phyloP scores from a whole-genome alignment of 768 basidiomycete species.

The Myochromella boudieri region DNA sequence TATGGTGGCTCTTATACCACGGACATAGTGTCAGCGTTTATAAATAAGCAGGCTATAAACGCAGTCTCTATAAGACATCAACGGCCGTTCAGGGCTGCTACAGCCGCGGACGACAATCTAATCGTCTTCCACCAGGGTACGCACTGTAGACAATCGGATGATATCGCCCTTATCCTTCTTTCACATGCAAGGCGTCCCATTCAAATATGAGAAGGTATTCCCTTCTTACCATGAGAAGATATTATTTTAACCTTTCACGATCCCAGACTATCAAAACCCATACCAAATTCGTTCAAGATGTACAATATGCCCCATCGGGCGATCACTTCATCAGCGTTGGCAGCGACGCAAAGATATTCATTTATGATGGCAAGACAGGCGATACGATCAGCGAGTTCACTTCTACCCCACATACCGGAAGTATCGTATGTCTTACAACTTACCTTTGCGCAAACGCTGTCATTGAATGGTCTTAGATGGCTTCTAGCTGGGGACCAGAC shows the following conservation, averaged over 20 bases:
- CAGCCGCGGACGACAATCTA: slow-evolving; percentile 79
- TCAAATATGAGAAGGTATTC: slow-evolving; percentile 80
- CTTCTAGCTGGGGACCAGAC: slow-evolving; percentile 78
- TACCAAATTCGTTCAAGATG: slow-evolving; percentile 89
- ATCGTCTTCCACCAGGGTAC: slow-evolving; percentile 83
- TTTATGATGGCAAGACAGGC: slow-evolving; percentile 90
- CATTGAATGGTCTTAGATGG: slow-evolving; percentile 44
- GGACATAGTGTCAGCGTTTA: not conserved
- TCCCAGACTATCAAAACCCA: slow-evolving; percentile 80
- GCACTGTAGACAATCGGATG: slow-evolving; percentile 7
- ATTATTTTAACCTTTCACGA: not conserved
- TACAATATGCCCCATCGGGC: slow-evolving; percentile 80
- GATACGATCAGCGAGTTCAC: slow-evolving; percentile 71
- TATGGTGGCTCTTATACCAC: no score
- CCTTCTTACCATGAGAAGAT: not conserved
- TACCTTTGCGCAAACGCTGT: not conserved
- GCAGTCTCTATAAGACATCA: slow-evolving; percentile 86
- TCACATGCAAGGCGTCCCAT: slow-evolving; percentile 63
- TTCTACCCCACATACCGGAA: slow-evolving; percentile 71
- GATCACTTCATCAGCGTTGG: slow-evolving; percentile 86
- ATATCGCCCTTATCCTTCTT: not conserved
- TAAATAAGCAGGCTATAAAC: slow-evolving; percentile 65
- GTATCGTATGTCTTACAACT: slow-evolving; percentile 52
- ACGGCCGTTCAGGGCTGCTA: slow-evolving; percentile 88
- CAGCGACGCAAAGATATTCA: slow-evolving; percentile 81